phyloP scores from a whole-genome alignment of 345 rosid species.

The sweet orange (Citrus sinensis) region DNA sequence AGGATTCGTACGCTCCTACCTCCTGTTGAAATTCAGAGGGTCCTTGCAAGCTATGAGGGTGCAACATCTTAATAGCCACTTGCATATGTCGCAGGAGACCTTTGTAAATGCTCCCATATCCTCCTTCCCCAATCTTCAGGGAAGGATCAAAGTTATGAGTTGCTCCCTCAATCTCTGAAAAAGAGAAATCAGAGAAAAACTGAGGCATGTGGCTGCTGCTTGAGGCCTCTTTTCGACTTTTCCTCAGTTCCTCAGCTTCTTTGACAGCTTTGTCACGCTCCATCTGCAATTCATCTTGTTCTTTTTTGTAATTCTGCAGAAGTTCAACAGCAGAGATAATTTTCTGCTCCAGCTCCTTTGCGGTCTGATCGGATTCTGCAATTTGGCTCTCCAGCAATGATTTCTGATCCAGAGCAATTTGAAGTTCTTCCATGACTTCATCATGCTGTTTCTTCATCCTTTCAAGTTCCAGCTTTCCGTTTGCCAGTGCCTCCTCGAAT shows the following conservation, averaged over 20 bases:
- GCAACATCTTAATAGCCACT: constrained; percentile 73
- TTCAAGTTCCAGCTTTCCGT: constrained; percentile 52
- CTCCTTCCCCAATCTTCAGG: constrained; percentile 87
- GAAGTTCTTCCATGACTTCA: constrained; percentile 49
- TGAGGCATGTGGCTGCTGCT: constrained; percentile 35
- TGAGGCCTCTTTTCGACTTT: constrained; percentile 53
- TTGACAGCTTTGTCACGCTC: constrained; percentile 75
- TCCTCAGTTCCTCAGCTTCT: constrained; percentile 80
- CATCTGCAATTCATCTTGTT: constrained; percentile 61
- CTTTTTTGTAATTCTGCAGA: constrained; percentile 56
- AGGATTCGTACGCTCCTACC: constrained; percentile 39
- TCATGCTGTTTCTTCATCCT: constrained; percentile 45
- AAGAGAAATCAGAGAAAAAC: constrained; percentile 62
- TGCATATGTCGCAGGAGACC: constrained; percentile 57
- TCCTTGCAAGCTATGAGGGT: constrained; percentile 72
- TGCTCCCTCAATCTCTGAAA: constrained; percentile 73
- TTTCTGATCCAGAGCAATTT: constrained; percentile 40
- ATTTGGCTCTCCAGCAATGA: constrained; percentile 48
- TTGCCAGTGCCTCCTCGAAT: constrained; percentile 55
- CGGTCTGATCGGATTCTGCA: constrained; percentile 47
- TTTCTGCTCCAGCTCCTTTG: constrained; percentile 68
- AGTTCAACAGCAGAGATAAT: constrained; percentile 75
- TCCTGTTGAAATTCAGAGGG: constrained; percentile 86
- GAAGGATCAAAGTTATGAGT: constrained; percentile 60
- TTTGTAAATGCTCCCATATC: constrained; percentile 79